phyloP scores from a whole-genome alignment of 192 early-diverging fungal genomes.

The Coemansia guatemalensis region DNA sequence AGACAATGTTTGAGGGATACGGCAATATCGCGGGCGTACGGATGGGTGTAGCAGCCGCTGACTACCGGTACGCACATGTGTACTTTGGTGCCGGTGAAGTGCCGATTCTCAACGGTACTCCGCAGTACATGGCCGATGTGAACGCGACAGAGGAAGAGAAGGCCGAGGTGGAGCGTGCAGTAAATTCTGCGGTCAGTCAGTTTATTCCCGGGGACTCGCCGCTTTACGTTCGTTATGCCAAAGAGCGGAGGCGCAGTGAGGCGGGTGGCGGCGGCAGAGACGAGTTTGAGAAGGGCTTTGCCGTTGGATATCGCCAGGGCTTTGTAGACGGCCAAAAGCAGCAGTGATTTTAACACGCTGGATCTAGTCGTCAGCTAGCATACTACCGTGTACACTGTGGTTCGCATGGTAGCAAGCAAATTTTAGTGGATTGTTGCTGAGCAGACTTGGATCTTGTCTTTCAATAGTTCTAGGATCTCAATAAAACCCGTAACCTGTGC shows the following conservation, averaged over 20 bases:
- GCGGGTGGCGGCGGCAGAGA: not conserved
- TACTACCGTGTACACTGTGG: not conserved
- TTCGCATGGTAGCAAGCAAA: not conserved
- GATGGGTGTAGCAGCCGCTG: slow-evolving; percentile 4
- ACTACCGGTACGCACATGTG: slow-evolving; percentile 31
- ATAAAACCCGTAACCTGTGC: too few species aligned
- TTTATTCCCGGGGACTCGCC: not conserved
- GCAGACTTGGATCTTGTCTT: not conserved
- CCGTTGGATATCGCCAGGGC: slow-evolving; percentile 36
- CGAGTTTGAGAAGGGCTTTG: slow-evolving; percentile 33
- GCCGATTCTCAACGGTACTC: slow-evolving; percentile 14
- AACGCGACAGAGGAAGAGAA: slow-evolving; percentile 28
- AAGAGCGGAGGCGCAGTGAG: not conserved
- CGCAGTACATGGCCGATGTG: slow-evolving; percentile 3
- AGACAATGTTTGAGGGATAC: slow-evolving; percentile 24
- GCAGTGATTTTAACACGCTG: not conserved
- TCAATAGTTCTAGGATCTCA: too few species aligned
- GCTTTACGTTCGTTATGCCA: not conserved
- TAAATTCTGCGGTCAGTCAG: slow-evolving; percentile 1
- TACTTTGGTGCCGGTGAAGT: slow-evolving; percentile 35
- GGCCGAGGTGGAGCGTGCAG: slow-evolving; percentile 8
- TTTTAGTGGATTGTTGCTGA: too few species aligned
- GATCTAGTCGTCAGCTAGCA: not conserved
- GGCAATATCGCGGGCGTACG: slow-evolving; percentile 28
- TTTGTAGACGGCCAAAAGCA: slow-evolving; percentile 8